Evolutionary conservation across 169 alveolate genomes (phyloP), one percentile per base, ranked within the genome.

Genomic region (Plasmodium berghei): DNA sequence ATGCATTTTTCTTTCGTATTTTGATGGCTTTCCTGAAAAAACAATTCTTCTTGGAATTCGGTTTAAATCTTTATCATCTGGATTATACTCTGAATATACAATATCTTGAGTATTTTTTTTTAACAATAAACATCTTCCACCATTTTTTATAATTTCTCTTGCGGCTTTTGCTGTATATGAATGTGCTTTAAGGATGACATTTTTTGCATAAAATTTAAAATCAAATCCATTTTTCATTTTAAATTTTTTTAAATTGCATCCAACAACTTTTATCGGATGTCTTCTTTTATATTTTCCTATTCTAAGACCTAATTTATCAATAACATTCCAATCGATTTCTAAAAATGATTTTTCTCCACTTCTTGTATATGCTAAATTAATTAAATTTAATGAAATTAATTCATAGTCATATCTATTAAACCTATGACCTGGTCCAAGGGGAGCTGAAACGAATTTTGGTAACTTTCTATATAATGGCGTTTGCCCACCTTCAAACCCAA

Each of bases 401-500:
- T 93, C 93, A 72, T 93, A 93, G 5, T 87, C 75, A 56, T 63
- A 72, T 20, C 93, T 70, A 28, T 91, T 70, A 69, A 92, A 90
- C 3, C 94, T 72, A 16, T 87, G 93, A 45, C 96, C 96, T 6
- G 93, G 95, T 16, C 96, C 96, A 16, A 93, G 85, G 5, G 96
- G 96, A 20, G 94, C 59, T 22, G 95, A 92, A 45, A 92, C 96
- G 59, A 92, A 93, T 75, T 93, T 93, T 22, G 96, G 96, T 67
- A 93, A 73, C 66, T 93, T 83, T 26, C 96, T 87, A 87, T 93
- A 93, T 55, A 93, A 64, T 26, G 96, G 96, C 54, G 93, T 92
- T 69, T 93, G 96, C 40, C 96, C 96, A 16, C 96, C 96, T 63
- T 91, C 95, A 74, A 93, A 93, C 12, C 92, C 95, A 16, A 77